Evolutionary conservation across 306 rosid species (phyloP), one percentile per base, ranked within the genome.

Genomic region (Biancaea sappan): DNA sequence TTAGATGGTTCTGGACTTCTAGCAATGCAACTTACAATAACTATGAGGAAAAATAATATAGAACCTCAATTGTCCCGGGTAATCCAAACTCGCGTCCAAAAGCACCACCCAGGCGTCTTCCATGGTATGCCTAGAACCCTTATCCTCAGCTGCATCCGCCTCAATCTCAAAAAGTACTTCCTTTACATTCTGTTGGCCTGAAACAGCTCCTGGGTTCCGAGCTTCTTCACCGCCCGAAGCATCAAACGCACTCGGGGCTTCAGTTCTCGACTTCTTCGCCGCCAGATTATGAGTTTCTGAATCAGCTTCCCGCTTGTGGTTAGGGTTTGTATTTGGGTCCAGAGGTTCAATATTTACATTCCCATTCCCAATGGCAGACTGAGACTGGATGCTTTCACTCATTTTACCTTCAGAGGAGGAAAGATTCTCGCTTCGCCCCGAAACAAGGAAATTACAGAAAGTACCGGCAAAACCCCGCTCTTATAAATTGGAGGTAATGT

Each of bases 71-170:
- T 78, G 86, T 56, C 86, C 86, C 5, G 92, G 90, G 74, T 48
- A 82, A 83, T 83, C 90, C 69, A 77, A 71, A 77, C 73, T 71
- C 2, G 94, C 90, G 47, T 88, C 89, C 81, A 83, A 79, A 43
- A 87, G 93, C 73, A 90, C 78, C 10, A 88, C 90, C 91, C 83
- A 90, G 7, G 92, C 87, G 71, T 93, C 98, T 68, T 92, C 98
- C 98, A 92, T 92, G 8, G 86, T 68, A 25, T 84, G 98, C 85
- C 98, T 82, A 4, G 89, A 84, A 0, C 98, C 98, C 74, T 92
- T 92, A 79, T 90, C 95, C 61, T 93, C 96, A 3, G 98, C 92
- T 0, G 82, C 95, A 84, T 86, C 87, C 0, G 98, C 96, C 77
- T 93, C 95, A 48, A 93, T 90, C 52, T 72, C 86, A 63, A 87